Evolutionary conservation across 2,329 filamentous ascomycete genomes (phyloP), one percentile per base, ranked within the genome.

Genomic region (Aspergillus glaucus): DNA sequence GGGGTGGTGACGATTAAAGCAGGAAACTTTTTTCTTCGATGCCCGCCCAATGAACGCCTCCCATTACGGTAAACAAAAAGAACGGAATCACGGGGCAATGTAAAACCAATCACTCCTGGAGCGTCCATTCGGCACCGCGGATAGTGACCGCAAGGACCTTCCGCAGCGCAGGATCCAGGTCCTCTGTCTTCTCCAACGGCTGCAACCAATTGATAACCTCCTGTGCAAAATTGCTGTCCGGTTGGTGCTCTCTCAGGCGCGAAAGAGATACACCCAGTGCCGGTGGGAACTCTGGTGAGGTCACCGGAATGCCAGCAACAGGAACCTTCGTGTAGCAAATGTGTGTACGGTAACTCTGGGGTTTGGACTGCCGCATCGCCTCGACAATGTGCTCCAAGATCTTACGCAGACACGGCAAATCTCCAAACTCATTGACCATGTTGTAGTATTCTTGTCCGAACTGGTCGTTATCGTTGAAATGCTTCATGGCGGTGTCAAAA

Each of bases 401-500:
- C 60, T 73, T 84, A 9, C 72, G 66, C 47, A 86, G 77, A 48
- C 84, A 85, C 1, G 83, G 78, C 26, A 90, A 74, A 37, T 80
- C 72, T 17, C 77, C 74, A 66, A 95, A 96, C 5, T 77, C 73
- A 2, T 81, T 75, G 55, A 95, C 86, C 71, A 94, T 79, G 60
- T 86, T 75, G 68, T 93, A 97, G 70, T 96, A 95, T 19, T 79
- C 73, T 60, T 86, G 83, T 3, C 83, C 88, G 6, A 89, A 77
- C 1, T 75, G 72, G 1, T 82, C 70, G 51, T 79, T 80, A 64
- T 85, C 82, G 55, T 87, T 83, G 46, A 86, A 80, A 60, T 95
- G 85, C 66, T 86, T 88, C 72, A 84, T 83, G 5, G 90, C 85
- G 19, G 88, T 82, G 61, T 95, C 89, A 62, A 95, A 96, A 43